phyloP scores from a whole-genome alignment of 2,329 filamentous ascomycete genomes.

The Helminthosporium solani region DNA sequence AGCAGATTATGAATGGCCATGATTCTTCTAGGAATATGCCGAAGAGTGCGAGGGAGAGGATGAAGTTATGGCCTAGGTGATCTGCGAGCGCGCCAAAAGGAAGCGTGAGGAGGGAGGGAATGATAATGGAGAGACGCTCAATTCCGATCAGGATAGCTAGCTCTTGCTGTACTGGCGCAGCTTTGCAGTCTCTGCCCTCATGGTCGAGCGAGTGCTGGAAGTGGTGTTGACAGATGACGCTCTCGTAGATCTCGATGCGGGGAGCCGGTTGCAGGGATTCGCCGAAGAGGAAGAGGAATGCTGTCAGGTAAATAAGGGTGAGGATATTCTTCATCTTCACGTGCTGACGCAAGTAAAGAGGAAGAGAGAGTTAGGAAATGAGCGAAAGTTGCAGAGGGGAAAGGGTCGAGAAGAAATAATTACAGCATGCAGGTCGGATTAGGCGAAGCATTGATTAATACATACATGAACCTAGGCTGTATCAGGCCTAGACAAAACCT shows the following conservation, averaged over 20 bases:
- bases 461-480: too few species aligned
- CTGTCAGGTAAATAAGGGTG: slow-evolving; percentile 17
- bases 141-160: slow-evolving; percentile 16
- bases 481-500: too few species aligned
- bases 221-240: slow-evolving; percentile 16
- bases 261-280: slow-evolving; percentile 21
- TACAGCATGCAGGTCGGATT: too few species aligned
- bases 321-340: neutral
- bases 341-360: neutral
- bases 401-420: too few species aligned
- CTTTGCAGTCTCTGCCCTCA: slow-evolving; percentile 15
- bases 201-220: slow-evolving; percentile 3
- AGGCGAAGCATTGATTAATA: too few species aligned
- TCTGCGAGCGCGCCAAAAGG: slow-evolving; percentile 22
- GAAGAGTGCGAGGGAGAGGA: slow-evolving; percentile 18
- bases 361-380: neutral
- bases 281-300: slow-evolving; percentile 22
- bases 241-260: slow-evolving; percentile 20
- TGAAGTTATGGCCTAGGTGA: slow-evolving; percentile 15
- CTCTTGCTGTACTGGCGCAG: slow-evolving; percentile 18
- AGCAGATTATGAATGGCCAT: slow-evolving; percentile 16
- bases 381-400: too few species aligned
- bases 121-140: slow-evolving; percentile 18
- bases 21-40: slow-evolving; percentile 16
- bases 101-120: slow-evolving; percentile 20